Base-by-base conservation (phyloP, 768 basidiomycete genomes). In the Polyporus arcularius region DNA sequence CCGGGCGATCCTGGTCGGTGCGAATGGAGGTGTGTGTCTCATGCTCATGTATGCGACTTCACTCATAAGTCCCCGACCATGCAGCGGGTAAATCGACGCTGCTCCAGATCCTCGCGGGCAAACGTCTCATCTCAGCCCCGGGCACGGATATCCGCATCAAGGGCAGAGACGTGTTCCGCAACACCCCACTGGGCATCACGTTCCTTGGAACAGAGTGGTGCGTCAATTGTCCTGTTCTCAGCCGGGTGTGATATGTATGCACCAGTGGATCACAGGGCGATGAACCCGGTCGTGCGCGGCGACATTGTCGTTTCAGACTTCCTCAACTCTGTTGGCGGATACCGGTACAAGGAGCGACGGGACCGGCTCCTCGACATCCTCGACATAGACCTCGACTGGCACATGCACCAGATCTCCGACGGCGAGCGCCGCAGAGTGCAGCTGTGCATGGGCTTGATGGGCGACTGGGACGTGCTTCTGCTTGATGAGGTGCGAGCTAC, bases 261-360 rank as follows among this genome's bases (percentile, higher is more conserved):
- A 28, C 14, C 47, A 35, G n/a, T n/a, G n/a, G n/a, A n/a, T 60
- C 40, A 58, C 70, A 92, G 92, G 92, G 95, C 95, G 0, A 92
- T 92, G 87, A 98, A 99, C 74, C 94, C 96, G 1, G 96, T 98
- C 58, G 96, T 98, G 12, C 84, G 96, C 35, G 80, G 90, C 9
- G 97, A 98, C 73, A 96, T 98, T 62, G 79, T 87, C 35, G 97
- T 99, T 3, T 87, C 91, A n/a, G 80, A 85, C 50, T 99, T 99
- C 74, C 79, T 99, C n/a, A 93, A 99, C 72, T 96, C 94, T 16
- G 93, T 99, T 4, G 97, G 97, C 14, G 97, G 97, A 0, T 98
- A 97, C 72, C 82, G 94, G 55, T 84, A 98, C 76, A 96, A 96
- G 72, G 89, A 87, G 66, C 82, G 95, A 32, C 81, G 96, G 43